phyloP scores from a whole-genome alignment of 2,329 filamentous ascomycete species.

The Colletotrichum orbiculare region DNA sequence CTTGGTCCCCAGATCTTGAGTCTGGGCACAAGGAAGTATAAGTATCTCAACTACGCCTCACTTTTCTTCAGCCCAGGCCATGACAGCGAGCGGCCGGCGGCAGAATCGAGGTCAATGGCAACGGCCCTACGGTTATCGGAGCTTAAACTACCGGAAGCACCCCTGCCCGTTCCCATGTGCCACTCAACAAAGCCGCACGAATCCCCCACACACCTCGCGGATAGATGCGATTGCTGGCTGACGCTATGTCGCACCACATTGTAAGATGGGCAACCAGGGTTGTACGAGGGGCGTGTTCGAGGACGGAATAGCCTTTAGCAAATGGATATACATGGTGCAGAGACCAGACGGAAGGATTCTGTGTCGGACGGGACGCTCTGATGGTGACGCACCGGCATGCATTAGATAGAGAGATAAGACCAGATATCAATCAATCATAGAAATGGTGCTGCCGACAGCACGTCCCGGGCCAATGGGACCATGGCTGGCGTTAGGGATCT shows the following conservation, averaged over 20 bases:
- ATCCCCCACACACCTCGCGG: slow-evolving; percentile 6
- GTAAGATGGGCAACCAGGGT: neutral
- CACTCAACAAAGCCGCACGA: slow-evolving; percentile 9
- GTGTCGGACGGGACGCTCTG: slow-evolving; percentile 8
- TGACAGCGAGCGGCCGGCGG: slow-evolving; percentile 30
- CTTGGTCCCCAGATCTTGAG: neutral
- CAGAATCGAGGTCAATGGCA: slow-evolving; percentile 12
- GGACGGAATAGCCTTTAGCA: too few species aligned
- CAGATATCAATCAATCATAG: slow-evolving; percentile 37
- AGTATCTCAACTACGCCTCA: slow-evolving; percentile 5
- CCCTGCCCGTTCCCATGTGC: slow-evolving; percentile 14
- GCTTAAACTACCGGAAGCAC: slow-evolving; percentile 25
- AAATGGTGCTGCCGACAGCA: slow-evolving; percentile 25
- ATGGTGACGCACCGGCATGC: neutral
- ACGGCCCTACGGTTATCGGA: slow-evolving; percentile 28
- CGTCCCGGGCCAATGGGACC: slow-evolving; percentile 2
- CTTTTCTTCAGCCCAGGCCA: neutral
- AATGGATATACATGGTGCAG: too few species aligned
- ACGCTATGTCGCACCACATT: neutral
- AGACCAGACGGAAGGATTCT: slow-evolving; percentile 4
- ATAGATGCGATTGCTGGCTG: neutral
- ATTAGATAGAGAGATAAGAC: slow-evolving; percentile 34
- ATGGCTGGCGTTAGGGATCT: slow-evolving; percentile 7
- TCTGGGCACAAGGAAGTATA: slow-evolving; percentile 25
- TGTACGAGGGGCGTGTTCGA: too few species aligned